Evolutionary conservation across 768 basidiomycete genomes (phyloP).

Genomic region (Dioszegia crocea): DNA sequence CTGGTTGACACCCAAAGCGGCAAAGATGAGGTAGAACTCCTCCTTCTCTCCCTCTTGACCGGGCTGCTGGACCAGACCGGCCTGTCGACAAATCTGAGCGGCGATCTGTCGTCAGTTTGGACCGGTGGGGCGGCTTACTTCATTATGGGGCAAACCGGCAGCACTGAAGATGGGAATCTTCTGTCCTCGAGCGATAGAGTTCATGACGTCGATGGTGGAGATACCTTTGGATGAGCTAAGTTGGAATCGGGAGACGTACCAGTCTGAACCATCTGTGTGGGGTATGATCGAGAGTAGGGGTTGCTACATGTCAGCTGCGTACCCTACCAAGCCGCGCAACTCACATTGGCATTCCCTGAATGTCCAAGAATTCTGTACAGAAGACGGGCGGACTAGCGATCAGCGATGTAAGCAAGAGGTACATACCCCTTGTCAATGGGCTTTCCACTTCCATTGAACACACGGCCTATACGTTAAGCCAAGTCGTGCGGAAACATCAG

Average conservation of each 20-base stretch:
- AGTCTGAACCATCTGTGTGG: constrained; percentile 99
- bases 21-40: constrained; percentile 99
- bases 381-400: constrained; percentile 74
- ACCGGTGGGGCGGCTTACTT: constrained; percentile 57
- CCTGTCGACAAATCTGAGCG: constrained; percentile 99
- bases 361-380: constrained; percentile 98
- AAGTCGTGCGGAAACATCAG: neutral
- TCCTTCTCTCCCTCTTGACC: constrained; percentile 84
- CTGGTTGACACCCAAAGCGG: constrained; percentile 99
- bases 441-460: constrained; percentile 97
- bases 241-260: constrained; percentile 51
- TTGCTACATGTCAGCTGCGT: constrained; percentile 57
- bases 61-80: constrained; percentile 91
- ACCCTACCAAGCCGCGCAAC: neutral
- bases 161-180: constrained; percentile 99
- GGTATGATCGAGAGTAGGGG: constrained; percentile 76
- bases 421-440: constrained; percentile 83
- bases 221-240: constrained; percentile 53
- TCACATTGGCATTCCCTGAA: constrained; percentile 69
- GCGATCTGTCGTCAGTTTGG: constrained; percentile 65
- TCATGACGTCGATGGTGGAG: constrained; percentile 64
- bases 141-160: constrained; percentile 90
- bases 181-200: constrained; percentile 98
- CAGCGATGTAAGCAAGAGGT: neutral
- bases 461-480: constrained; percentile 84